These are phyloP conservation scores for Puya raimondii DNA, from an alignment of 176 grass and related monocot species.

Conservation along the genomic window DNA sequence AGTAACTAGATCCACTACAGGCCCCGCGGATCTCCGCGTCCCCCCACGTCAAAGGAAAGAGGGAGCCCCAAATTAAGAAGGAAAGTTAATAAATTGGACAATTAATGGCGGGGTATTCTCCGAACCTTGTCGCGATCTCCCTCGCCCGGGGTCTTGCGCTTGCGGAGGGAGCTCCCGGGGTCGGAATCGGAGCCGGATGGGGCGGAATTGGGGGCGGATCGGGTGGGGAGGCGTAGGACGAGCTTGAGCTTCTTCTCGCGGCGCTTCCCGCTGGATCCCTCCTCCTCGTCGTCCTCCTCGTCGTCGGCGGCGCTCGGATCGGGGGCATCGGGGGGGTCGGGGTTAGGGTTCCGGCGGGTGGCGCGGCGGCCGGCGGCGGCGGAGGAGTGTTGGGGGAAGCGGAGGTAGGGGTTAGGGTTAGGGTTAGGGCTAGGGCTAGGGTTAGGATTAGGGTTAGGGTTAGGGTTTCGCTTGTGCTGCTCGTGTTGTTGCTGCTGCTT, in stretches of 20 bases:
- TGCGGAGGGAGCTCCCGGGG: background rate
- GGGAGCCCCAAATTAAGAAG: background rate
- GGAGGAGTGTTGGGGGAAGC: conserved; percentile 4
- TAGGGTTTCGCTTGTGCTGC: conserved; percentile 10
- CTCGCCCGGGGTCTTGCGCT: conserved; percentile 7
- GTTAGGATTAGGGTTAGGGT: conserved; percentile 22
- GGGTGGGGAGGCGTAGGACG: conserved; percentile 22
- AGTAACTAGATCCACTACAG: background rate
- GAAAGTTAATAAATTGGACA: background rate
- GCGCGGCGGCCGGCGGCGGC: conserved; percentile 8
- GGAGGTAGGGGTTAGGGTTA: conserved; percentile 10
- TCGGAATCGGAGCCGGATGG: conserved; percentile 4
- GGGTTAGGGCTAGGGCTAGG: conserved; percentile 25
- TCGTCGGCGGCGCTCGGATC: background rate
- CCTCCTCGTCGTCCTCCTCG: conserved; percentile 13
- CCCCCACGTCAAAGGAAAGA: conserved; percentile 6
- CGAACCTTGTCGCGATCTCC: conserved; percentile 16
- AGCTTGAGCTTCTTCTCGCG: conserved; percentile 37
- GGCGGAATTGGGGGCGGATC: background rate
- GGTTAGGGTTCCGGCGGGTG: conserved; percentile 12
- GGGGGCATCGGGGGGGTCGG: background rate
- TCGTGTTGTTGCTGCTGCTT: conserved; percentile 11
- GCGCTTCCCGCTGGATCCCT: conserved; percentile 17
- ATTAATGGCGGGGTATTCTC: background rate
- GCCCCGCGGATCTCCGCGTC: conserved; percentile 5